Evolutionary conservation across 345 rosid genomes (phyloP).

Genomic region (Ricinus communis): DNA sequence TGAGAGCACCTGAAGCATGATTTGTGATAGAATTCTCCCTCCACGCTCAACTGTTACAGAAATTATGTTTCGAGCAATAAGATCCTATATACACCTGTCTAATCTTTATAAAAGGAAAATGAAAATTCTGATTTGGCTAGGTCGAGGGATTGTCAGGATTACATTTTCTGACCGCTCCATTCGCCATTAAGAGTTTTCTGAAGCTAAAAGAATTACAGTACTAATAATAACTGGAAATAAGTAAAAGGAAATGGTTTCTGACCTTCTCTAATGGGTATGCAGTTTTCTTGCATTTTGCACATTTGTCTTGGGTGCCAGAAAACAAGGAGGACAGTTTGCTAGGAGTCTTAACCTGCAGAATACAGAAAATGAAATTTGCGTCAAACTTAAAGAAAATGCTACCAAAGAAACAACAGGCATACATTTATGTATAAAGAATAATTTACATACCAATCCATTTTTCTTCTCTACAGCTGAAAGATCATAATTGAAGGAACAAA

Average conservation of each 20-base stretch:
- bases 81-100: no score
- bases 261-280: conserved; percentile 59
- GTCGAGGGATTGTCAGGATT: no score
- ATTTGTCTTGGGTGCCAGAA: conserved; percentile 54
- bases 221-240: no score
- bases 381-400: neutral
- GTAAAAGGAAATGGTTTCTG: no score
- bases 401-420: neutral
- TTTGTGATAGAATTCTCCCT: conserved; percentile 53
- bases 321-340: conserved; percentile 49
- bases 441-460: conserved; percentile 31
- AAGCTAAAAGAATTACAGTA: no score
- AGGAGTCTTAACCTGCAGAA: conserved; percentile 40
- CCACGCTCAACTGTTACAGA: conserved; percentile 41
- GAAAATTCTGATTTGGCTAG: no score
- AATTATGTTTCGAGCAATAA: no score
- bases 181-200: no score
- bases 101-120: no score
- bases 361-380: neutral
- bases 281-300: conserved; percentile 42
- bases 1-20: conserved; percentile 57
- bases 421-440: neutral
- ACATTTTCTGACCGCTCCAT: no score
- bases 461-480: conserved; percentile 48
- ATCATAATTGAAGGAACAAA: neutral